Conservation (phyloP, 2,329 filamentous ascomycete species). For the Didymella exigua region DNA sequence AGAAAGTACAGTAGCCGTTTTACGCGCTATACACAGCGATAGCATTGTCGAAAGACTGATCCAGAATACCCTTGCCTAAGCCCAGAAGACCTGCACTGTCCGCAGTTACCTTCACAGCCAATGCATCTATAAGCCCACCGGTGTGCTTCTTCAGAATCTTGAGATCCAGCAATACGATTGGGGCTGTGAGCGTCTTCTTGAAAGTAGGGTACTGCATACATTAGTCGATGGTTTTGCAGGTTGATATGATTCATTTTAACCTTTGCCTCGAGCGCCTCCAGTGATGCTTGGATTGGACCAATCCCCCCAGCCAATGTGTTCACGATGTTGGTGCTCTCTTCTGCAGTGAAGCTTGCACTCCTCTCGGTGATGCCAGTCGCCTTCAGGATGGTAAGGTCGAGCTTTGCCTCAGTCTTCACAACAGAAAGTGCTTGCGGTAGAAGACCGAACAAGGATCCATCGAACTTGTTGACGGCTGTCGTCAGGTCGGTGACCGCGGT, state of each 20-base stretch:
- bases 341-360: slow-evolving; percentile 23
- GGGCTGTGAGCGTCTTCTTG: slow-evolving; percentile 28
- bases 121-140: slow-evolving; percentile 22
- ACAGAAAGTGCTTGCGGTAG: slow-evolving; percentile 30
- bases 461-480: slow-evolving; percentile 28
- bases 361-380: slow-evolving; percentile 18
- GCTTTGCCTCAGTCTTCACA: slow-evolving; percentile 21
- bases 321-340: slow-evolving; percentile 25
- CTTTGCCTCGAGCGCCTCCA: slow-evolving; percentile 23
- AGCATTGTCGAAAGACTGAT: slow-evolving; percentile 27
- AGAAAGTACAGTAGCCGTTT: neutral
- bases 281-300: slow-evolving; percentile 20
- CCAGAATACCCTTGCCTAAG: slow-evolving; percentile 18
- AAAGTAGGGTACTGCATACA: slow-evolving; percentile 24
- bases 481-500: slow-evolving; percentile 23
- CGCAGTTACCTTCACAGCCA: slow-evolving; percentile 24
- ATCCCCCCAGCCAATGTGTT: slow-evolving; percentile 20
- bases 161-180: slow-evolving; percentile 29
- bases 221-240: neutral
- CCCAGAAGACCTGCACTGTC: slow-evolving; percentile 17
- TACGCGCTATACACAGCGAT: slow-evolving; percentile 26
- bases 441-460: slow-evolving; percentile 23
- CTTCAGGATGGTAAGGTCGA: slow-evolving; percentile 26
- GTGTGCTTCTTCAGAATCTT: slow-evolving; percentile 32
- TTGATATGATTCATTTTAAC: slow-evolving; percentile 3